Evolutionary conservation across 1,139 yeast species (phyloP), one percentile per base, ranked within the genome.

Genomic region (Candida sp.): DNA sequence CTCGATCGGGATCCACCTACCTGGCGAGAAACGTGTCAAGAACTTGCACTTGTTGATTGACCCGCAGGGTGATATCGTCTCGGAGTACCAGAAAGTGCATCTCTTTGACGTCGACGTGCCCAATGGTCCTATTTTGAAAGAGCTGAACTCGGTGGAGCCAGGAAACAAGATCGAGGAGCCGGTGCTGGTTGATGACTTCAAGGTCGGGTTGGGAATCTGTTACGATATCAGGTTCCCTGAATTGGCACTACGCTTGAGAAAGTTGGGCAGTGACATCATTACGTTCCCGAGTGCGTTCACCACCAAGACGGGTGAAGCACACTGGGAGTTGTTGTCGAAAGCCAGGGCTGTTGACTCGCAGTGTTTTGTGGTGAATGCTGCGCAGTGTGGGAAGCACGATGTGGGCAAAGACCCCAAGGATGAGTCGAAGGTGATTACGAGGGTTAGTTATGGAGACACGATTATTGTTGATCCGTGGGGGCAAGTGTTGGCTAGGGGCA

Each of bases 381-480:
- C 96, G 0, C 98, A 93, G 65, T 83, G 85, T 51, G 98, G 98
- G 2, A 73, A 75, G 33, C 98, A 94, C 66, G 76, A 79, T 49
- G 75, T 80, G 0, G 66, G 69, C n/a, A 68, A 65, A 1, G 70
- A 65, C 33, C 65, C 69, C 2, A 73, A 65, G 32, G 72, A 65
- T n/a, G 74, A 50, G 58, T 40, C 63, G 55, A 32, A 59, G 51
- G 72, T 77, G 67, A 58, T 65, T 61, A 60, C 66, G 33, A 67
- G 89, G 54, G 67, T 74, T 31, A 87, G 94, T 58, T 94, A 86
- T 72, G 99, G 99, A 0, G 96, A 92, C 60, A 80, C 96, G 0
- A 73, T 93, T 58, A 84, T 93, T 7, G 82, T 93, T 23, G 96
- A 90, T 60, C 98, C 98, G 0, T 91, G 97, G 96, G 98, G 99